Evolutionary conservation across 495 filamentous ascomycete genomes (phyloP), one percentile per base, ranked within the genome.

Genomic region (Xylaria longipes): DNA sequence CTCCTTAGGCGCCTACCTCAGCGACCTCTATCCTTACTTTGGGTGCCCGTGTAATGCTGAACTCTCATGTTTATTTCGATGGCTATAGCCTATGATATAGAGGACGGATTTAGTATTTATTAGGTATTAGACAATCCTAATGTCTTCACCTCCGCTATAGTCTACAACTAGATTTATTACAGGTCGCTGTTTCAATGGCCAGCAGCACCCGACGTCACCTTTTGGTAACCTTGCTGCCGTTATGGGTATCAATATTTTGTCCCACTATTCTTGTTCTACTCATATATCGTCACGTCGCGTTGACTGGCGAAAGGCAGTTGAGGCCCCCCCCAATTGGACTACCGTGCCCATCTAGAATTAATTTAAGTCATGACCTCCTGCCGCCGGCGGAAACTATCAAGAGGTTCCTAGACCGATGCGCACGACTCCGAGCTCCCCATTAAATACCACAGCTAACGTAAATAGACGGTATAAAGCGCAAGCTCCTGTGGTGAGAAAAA

Each of bases 221-320:
- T 9, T 17, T 39, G 2, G 12, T 58, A 27, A 22, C n/a, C n/a
- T n/a, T 43, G 56, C 11, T 31, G 48, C 25, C 1, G 29, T 71
- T 39, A 57, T 43, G 46, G 33, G 45, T 58, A 37, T 48, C 61
- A 31, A 46, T 67, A 68, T 70, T 69, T 74, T 60, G 45, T 71
- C 35, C 29, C 27, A 69, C 22, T 37, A 71, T 57, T 61, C 58
- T 65, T 41, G 15, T 46, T 52, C 58, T 70, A 64, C 56, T 56
- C 58, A 64, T 48, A 25, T 33, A 8, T 70, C 68, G 68, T 70
- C 60, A 64, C 11, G 58, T 64, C 22, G 25, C 58, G 5, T 45
- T 58, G 66, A 37, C 54, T 33, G 12, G 20, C 66, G 4, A 46
- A 54, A 61, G 66, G 39, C 66, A 48, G 27, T 48, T 69, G 41